Conservation (phyloP, 768 basidiomycete genomes). For the Nidularia sp. region DNA sequence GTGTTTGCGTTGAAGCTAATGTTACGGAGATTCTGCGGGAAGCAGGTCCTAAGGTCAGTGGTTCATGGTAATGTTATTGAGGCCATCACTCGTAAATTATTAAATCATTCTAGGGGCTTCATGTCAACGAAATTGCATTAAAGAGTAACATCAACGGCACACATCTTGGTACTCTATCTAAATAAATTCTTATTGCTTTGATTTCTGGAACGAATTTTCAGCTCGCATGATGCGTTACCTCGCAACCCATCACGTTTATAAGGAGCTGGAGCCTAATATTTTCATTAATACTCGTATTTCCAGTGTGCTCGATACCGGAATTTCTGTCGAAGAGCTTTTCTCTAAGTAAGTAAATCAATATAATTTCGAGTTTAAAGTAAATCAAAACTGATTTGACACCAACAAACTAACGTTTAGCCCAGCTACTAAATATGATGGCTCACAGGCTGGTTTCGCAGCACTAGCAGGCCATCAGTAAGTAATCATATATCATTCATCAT, state of each 20-base stretch:
- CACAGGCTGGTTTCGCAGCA: constrained; percentile 18
- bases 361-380: not conserved
- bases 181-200: no score
- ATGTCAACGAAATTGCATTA: constrained; percentile 28
- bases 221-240: constrained; percentile 33
- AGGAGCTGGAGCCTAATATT: constrained; percentile 27
- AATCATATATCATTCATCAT: not conserved
- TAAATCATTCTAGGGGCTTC: constrained; percentile 20
- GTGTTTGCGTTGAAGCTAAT: constrained; percentile 24
- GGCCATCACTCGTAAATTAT: not conserved
- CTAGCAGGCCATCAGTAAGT: constrained; percentile 17
- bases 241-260: constrained; percentile 32
- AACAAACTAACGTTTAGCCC: constrained; percentile 11
- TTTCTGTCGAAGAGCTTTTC: constrained; percentile 18
- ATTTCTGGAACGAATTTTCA: constrained; percentile 3
- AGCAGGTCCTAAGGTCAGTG: constrained; percentile 26
- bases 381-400: not conserved
- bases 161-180: constrained; percentile 24
- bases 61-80: not conserved
- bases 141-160: constrained; percentile 19
- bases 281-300: constrained; percentile 36
- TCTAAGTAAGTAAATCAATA: constrained; percentile 17
- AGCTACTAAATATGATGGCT: constrained; percentile 16
- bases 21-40: constrained; percentile 37
- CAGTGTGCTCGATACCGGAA: constrained; percentile 26